A percentile compares a stretch with the other conserved stretches of the same genome.
Evolutionary conservation across 306 rosid genomes (phyloP).

Genomic region (Vigna reflexopilosa): DNA sequence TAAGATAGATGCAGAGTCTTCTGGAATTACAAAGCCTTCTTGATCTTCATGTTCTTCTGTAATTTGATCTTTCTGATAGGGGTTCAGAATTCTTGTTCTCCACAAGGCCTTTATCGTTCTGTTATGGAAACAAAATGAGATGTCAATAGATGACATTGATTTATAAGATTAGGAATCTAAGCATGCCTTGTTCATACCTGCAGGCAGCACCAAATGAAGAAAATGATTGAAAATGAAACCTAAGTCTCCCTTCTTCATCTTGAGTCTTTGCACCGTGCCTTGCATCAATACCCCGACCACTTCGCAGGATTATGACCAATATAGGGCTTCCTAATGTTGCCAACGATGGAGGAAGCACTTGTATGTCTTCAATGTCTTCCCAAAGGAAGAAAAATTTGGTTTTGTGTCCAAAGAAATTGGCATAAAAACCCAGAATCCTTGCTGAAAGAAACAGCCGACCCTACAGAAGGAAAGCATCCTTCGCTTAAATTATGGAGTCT

Average conservation of each 20-base stretch:
- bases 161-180: not conserved
- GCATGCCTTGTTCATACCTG: constrained; percentile 57
- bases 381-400: constrained; percentile 88
- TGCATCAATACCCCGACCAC: constrained; percentile 81
- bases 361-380: constrained; percentile 90
- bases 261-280: constrained; percentile 80
- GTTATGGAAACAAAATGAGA: constrained; percentile 39
- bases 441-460: constrained; percentile 86
- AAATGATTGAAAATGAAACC: constrained; percentile 87
- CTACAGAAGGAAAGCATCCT: constrained; percentile 54
- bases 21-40: constrained; percentile 58
- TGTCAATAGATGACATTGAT: constrained; percentile 3
- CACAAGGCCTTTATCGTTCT: constrained; percentile 85
- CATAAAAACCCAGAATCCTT: constrained; percentile 82
- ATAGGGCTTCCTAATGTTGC: constrained; percentile 84
- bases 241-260: constrained; percentile 92
- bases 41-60: constrained; percentile 67
- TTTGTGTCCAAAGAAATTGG: constrained; percentile 86
- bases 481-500: constrained; percentile 32
- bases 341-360: constrained; percentile 74
- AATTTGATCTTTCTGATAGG: constrained; percentile 61
- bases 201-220: constrained; percentile 70
- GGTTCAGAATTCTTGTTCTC: constrained; percentile 69
- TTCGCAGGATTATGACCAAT: constrained; percentile 65
- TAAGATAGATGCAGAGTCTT: constrained; percentile 52